phyloP scores from a whole-genome alignment of 305 asterid genomes.

The Ilex paraguariensis region DNA sequence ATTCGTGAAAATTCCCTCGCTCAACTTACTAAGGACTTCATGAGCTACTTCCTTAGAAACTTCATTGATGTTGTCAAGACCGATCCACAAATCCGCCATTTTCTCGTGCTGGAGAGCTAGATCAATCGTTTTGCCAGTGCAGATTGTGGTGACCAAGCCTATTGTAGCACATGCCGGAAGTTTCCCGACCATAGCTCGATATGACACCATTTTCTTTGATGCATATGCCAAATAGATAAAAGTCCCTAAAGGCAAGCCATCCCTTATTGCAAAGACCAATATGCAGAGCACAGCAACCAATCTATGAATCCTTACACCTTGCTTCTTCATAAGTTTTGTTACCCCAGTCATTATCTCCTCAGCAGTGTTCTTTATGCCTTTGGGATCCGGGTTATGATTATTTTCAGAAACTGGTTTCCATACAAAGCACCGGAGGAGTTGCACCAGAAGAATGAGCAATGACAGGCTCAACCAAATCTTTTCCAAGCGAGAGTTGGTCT shows the following conservation, averaged over 20 bases:
- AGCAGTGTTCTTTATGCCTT: slow-evolving; percentile 23
- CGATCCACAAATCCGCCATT: slow-evolving; percentile 37
- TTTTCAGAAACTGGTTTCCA: slow-evolving; percentile 8
- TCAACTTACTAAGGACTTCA: slow-evolving; percentile 4
- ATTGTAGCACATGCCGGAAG: slow-evolving; percentile 22
- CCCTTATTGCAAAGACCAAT: slow-evolving; percentile 29
- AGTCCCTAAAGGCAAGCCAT: slow-evolving; percentile 39
- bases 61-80: slow-evolving; percentile 9
- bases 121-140: slow-evolving; percentile 13
- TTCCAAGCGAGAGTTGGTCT: slow-evolving; percentile 23
- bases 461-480: slow-evolving; percentile 31
- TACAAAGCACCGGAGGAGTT: slow-evolving; percentile 30
- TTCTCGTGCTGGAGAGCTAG: slow-evolving; percentile 13
- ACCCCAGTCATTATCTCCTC: slow-evolving; percentile 36
- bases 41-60: slow-evolving; percentile 1
- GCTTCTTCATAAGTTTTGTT: slow-evolving; percentile 22
- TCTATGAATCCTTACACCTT: slow-evolving; percentile 18
- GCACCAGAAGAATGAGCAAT: slow-evolving; percentile 24
- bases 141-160: slow-evolving; percentile 30
- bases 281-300: slow-evolving; percentile 27
- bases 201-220: slow-evolving; percentile 21
- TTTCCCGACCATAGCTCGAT: slow-evolving; percentile 18
- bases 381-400: slow-evolving; percentile 14
- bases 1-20: slow-evolving; percentile 16
- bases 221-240: slow-evolving; percentile 19